Conservation (phyloP, 2,329 filamentous ascomycete genomes). For the Penicillium sp. region DNA sequence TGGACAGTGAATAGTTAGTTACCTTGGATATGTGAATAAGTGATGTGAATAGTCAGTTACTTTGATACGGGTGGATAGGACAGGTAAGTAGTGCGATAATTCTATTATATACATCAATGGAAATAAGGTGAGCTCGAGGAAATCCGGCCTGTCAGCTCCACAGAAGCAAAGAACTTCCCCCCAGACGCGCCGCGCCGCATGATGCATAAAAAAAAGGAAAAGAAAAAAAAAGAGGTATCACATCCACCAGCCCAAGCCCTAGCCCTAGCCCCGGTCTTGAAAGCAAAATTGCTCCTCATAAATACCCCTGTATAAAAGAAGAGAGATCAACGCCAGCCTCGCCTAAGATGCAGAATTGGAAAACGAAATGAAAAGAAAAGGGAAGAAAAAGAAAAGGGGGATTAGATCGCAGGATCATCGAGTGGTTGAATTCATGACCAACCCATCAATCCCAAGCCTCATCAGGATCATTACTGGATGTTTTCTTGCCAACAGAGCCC, state of each 20-base stretch:
- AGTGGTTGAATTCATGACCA: conserved; percentile 4
- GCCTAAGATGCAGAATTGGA: conserved; percentile 22
- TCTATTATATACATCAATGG: conserved; percentile 26
- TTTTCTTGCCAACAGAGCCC: conserved; percentile 37
- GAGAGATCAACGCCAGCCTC: conserved; percentile 21
- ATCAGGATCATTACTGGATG: conserved; percentile 45
- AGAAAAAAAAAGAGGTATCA: conserved; percentile 11
- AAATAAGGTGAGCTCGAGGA: conserved; percentile 6
- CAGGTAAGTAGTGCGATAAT: conserved; percentile 4
- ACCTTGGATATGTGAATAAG: no score
- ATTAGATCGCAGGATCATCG: neutral
- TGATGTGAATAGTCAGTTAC: no score
- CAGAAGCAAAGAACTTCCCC: conserved; percentile 9
- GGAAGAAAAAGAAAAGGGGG: neutral
- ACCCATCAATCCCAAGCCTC: conserved; percentile 33
- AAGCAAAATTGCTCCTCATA: conserved; percentile 6
- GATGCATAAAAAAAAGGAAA: conserved; percentile 14
- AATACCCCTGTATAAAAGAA: conserved; percentile 1
- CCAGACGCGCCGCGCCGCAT: conserved; percentile 14
- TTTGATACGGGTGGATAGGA: no score
- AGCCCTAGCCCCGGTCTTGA: conserved; percentile 9
- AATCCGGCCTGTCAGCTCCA: conserved; percentile 8
- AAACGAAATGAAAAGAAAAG: conserved; percentile 20
- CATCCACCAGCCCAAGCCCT: conserved; percentile 1
- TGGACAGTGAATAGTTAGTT: neutral